These are phyloP conservation scores for Pascua guehoae DNA, from an alignment of 1,284 basidiomycete genomes.

Conservation along the genomic window DNA sequence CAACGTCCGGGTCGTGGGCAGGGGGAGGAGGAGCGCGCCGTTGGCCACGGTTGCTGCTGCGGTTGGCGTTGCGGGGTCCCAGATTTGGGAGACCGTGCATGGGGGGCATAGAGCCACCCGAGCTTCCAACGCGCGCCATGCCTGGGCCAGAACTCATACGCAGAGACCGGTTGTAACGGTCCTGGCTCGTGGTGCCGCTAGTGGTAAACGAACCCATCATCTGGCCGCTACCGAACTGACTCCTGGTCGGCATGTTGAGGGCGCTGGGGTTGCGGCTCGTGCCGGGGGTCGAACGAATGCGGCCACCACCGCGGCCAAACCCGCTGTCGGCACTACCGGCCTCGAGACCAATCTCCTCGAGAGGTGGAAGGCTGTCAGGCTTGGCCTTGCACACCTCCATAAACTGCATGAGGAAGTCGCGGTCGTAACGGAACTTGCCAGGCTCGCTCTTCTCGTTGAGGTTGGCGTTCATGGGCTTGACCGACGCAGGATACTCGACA, in stretches of 20 bases:
- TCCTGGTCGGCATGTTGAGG: conserved; percentile 54
- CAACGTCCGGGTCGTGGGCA: conserved; percentile 55
- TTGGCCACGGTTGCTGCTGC: no score
- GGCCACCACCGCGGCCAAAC: conserved; percentile 32
- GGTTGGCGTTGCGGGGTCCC: no score
- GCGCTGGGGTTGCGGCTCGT: conserved; percentile 58
- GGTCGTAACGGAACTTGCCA: conserved; percentile 96
- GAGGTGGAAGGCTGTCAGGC: conserved; percentile 80
- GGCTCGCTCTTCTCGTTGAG: conserved; percentile 76
- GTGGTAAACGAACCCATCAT: conserved; percentile 52
- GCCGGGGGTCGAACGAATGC: conserved; percentile 36
- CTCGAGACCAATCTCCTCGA: conserved; percentile 89
- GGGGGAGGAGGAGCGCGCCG: not conserved
- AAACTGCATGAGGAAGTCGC: conserved; percentile 96
- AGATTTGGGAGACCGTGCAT: no score
- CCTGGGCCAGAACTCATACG: not conserved
- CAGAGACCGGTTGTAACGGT: conserved; percentile 57
- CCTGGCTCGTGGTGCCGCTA: conserved; percentile 62
- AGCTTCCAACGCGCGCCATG: conserved; percentile 72
- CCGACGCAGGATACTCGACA: conserved; percentile 77
- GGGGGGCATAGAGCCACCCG: conserved; percentile 51
- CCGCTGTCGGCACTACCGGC: conserved; percentile 55
- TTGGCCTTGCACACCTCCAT: conserved; percentile 94
- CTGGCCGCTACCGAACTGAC: not conserved
- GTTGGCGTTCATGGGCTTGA: conserved; percentile 77